Evolutionary conservation across 1,284 basidiomycete species (phyloP), one percentile per base, ranked within the genome.

Genomic region (Cryptococcus hybrid): DNA sequence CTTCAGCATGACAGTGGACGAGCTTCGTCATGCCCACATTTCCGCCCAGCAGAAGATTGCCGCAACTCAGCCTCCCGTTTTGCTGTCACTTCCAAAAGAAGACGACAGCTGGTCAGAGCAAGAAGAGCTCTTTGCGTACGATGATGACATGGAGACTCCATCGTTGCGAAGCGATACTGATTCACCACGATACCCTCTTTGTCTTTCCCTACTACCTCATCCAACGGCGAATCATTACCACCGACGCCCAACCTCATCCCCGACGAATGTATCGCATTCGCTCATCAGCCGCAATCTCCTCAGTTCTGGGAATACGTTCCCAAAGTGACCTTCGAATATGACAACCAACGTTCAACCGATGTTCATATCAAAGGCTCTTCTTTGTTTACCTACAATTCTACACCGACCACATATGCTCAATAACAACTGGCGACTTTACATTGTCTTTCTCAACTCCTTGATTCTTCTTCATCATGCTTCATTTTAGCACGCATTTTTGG

Each of bases 1-100:
- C 1, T 90, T 92, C 79, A 88, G 85, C 69, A 84, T 87, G 80
- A 79, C 78, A 15, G 80, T 82, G 44, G 79, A 80, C 35, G 83
- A 87, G 63, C 75, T 86, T 34, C 70, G 70, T 7, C 42, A 64
- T 39, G 80, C 82, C 5, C 71, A 73, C 51, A 59, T 65, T n/a
- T 63, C 66, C n/a, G 70, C 72, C 12, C 62, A 64, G 39, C 55
- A 59, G 9, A 44, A 50, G 37, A 39, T 43, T 24, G 42, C 49
- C 24, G 24, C 35, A 2, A 39, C 47, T 4, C 48, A n/a, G 13
- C 18, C 37, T 7, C 34, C n/a, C 8, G 11, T 38, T 30, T 36
- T 56, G 46, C 53, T 55, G 54, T 59, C 58, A 13, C 48, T 62
- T 40, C 57, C 24, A 35, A 60, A 61, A 42, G 52, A 56, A 13